These are phyloP conservation scores for Annulohypoxylon truncatum DNA, from an alignment of 2,329 filamentous ascomycete genomes.

Conservation along the genomic window DNA sequence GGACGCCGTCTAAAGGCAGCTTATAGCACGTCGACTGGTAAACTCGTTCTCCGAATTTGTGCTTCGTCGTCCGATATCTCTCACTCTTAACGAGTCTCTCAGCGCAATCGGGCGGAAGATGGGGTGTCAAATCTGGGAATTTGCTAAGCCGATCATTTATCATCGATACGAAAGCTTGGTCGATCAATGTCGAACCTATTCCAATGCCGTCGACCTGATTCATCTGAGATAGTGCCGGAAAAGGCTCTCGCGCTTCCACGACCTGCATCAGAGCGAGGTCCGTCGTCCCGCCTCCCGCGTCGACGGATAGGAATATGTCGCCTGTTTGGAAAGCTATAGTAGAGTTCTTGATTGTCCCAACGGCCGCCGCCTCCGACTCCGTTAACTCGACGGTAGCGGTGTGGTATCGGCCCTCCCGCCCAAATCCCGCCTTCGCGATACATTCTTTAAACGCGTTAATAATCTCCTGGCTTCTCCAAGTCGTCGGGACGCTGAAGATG, in stretches of 20 bases:
- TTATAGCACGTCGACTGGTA: constrained; percentile 56
- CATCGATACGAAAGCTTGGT: constrained; percentile 55
- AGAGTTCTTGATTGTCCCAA: constrained; percentile 59
- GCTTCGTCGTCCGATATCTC: constrained; percentile 53
- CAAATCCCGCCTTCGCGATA: constrained; percentile 62
- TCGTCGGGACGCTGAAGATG: constrained; percentile 68
- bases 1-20: constrained; percentile 58
- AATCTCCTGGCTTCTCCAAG: constrained; percentile 62
- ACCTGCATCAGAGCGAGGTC: constrained; percentile 59
- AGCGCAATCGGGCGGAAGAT: constrained; percentile 54
- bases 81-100: constrained; percentile 54
- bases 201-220: constrained; percentile 58
- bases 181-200: constrained; percentile 60
- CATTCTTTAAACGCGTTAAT: constrained; percentile 64
- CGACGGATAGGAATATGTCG: constrained; percentile 58
- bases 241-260: constrained; percentile 46
- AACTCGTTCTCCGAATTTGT: constrained; percentile 58
- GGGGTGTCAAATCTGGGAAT: constrained; percentile 51
- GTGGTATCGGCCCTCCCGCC: constrained; percentile 54
- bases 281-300: constrained; percentile 61
- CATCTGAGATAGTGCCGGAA: constrained; percentile 47
- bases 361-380: constrained; percentile 61
- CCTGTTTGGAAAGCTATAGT: constrained; percentile 53
- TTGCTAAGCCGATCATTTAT: constrained; percentile 53
- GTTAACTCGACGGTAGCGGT: constrained; percentile 58